A percentile compares a stretch with the other conserved stretches of the same genome.
Evolutionary conservation across 352 stramenopile species (phyloP).

Genomic region (Nothophytophthora sp.): DNA sequence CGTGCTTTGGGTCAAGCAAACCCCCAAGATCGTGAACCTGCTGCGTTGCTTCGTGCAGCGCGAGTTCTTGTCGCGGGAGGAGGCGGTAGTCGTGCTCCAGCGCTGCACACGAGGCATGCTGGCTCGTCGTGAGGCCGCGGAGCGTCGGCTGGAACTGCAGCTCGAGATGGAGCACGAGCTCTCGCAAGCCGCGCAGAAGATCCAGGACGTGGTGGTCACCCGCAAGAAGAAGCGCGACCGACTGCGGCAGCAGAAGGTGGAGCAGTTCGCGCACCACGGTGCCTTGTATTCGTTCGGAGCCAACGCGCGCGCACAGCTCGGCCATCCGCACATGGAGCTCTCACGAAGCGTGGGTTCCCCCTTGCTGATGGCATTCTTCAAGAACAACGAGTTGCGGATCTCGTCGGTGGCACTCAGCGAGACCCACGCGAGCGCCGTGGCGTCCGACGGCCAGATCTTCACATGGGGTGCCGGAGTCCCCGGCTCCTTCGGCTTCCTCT

Average conservation of each 20-base stretch:
- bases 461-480: constrained; percentile 71
- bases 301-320: constrained; percentile 56
- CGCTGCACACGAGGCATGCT: constrained; percentile 58
- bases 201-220: constrained; percentile 64
- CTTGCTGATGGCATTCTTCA: constrained; percentile 60
- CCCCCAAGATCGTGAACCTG: constrained; percentile 71
- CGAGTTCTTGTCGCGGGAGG: constrained; percentile 59
- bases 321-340: constrained; percentile 46
- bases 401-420: constrained; percentile 42
- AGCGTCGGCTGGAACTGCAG: constrained; percentile 55
- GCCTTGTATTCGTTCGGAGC: constrained; percentile 74
- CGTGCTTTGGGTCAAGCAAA: constrained; percentile 63
- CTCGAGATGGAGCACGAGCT: constrained; percentile 60
- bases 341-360: constrained; percentile 37
- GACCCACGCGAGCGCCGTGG: constrained; percentile 62
- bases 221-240: constrained; percentile 67
- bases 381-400: constrained; percentile 70
- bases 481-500: constrained; percentile 64
- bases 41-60: constrained; percentile 72
- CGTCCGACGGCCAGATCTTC: constrained; percentile 65
- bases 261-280: constrained; percentile 68
- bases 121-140: constrained; percentile 41
- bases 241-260: constrained; percentile 68
- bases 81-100: constrained; percentile 55
- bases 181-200: constrained; percentile 53